Conservation (phyloP, 1,139 yeast genomes). For the Nakaseomyces nivariensis region DNA sequence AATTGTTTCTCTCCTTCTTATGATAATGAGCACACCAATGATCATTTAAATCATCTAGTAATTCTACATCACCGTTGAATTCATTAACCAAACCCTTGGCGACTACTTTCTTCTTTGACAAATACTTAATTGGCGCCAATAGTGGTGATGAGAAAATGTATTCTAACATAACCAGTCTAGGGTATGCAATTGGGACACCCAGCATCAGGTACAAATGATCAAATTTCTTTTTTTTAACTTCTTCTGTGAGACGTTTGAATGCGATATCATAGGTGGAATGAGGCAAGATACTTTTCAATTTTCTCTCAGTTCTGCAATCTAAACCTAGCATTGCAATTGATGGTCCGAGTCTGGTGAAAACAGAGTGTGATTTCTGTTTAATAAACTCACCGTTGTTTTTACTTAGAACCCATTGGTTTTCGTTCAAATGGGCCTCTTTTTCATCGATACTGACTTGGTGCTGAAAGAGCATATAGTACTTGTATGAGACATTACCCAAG, state of each 20-base stretch:
- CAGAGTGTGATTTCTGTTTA: slow-evolving; percentile 52
- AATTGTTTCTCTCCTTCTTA: slow-evolving; percentile 61
- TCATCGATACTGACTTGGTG: slow-evolving; percentile 54
- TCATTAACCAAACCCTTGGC: slow-evolving; percentile 71
- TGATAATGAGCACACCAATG: slow-evolving; percentile 93
- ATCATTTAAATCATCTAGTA: slow-evolving; percentile 85
- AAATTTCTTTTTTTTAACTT: slow-evolving; percentile 41
- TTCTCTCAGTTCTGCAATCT: slow-evolving; percentile 90
- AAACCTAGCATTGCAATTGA: slow-evolving; percentile 64
- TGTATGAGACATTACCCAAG: slow-evolving; percentile 70
- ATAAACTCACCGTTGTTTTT: slow-evolving; percentile 54
- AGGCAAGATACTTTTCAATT: slow-evolving; percentile 47
- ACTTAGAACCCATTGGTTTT: slow-evolving; percentile 53
- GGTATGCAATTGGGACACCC: slow-evolving; percentile 93
- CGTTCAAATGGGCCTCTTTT: slow-evolving; percentile 29
- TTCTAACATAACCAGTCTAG: slow-evolving; percentile 86
- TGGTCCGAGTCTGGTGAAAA: slow-evolving; percentile 64
- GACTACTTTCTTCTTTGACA: slow-evolving; percentile 61
- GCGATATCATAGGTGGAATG: slow-evolving; percentile 46
- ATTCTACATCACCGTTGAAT: slow-evolving; percentile 84
- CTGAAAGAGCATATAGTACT: slow-evolving; percentile 84
- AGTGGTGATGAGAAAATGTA: slow-evolving; percentile 52
- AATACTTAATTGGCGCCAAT: slow-evolving; percentile 53
- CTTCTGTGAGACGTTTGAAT: slow-evolving; percentile 51
- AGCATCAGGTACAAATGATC: slow-evolving; percentile 74